phyloP scores from a whole-genome alignment of 352 stramenopile genomes.

The Phytophthora boehmeriae region DNA sequence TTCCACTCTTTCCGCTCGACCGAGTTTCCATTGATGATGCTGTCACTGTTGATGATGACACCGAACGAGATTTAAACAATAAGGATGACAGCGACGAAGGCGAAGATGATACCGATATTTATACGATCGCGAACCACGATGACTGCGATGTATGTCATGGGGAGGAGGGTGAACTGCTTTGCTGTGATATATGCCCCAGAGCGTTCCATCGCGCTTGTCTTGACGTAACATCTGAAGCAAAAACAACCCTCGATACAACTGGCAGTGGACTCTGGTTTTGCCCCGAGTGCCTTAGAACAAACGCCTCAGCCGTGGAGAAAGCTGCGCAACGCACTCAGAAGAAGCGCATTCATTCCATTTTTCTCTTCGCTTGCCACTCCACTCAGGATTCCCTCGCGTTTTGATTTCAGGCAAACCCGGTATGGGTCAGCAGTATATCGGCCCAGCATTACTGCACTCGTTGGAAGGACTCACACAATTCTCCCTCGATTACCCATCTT shows the following conservation, averaged over 20 bases:
- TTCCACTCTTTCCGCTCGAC: conserved; percentile 71
- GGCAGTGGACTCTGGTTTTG: conserved; percentile 57
- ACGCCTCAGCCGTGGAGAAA: conserved; percentile 30
- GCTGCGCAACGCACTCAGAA: conserved; percentile 31
- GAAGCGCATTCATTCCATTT: conserved; percentile 29
- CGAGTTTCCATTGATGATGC: conserved; percentile 46
- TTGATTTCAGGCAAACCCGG: conserved; percentile 61
- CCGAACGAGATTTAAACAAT: neutral
- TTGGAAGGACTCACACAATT: conserved; percentile 82
- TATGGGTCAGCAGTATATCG: conserved; percentile 82
- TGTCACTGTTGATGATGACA: conserved; percentile 14
- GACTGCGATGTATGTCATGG: conserved; percentile 78
- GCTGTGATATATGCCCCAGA: conserved; percentile 65
- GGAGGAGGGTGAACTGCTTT: conserved; percentile 58
- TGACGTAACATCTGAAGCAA: conserved; percentile 11
- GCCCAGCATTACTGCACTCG: conserved; percentile 64
- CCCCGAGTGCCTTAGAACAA: conserved; percentile 46
- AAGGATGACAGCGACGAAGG: conserved; percentile 44
- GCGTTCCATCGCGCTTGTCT: conserved; percentile 67
- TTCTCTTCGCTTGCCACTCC: conserved; percentile 49
- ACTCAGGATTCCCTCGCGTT: conserved; percentile 72
- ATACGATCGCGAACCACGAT: conserved; percentile 58
- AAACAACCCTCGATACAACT: neutral
- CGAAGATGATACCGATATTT: conserved; percentile 74
- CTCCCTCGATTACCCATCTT: conserved; percentile 79